These are phyloP conservation scores for Psilocybe subaeruginosa DNA, from an alignment of 768 basidiomycete species.

Conservation along the genomic window DNA sequence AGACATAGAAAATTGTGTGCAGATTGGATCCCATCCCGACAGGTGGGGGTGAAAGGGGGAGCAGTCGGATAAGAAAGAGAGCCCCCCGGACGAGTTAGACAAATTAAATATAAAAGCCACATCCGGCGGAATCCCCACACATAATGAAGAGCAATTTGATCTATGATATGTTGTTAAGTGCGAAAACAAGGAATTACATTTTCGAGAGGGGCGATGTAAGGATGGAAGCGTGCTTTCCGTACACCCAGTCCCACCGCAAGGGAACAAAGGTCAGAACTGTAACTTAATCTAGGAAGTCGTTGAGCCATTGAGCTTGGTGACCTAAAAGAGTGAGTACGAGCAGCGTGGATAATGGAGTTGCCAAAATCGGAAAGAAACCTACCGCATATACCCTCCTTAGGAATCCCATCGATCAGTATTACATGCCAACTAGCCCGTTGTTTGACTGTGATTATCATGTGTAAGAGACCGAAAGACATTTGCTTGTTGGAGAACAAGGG, in stretches of 20 bases:
- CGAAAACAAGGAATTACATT: neutral
- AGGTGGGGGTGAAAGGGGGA: neutral
- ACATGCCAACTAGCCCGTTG: no score
- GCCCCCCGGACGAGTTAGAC: neutral
- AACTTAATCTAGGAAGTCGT: neutral
- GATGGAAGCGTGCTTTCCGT: neutral
- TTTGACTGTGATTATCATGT: no score
- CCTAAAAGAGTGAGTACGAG: neutral
- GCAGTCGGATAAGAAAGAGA: neutral
- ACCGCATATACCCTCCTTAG: neutral
- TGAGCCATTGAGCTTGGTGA: neutral
- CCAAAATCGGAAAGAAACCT: neutral
- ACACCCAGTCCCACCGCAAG: neutral
- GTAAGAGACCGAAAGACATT: no score
- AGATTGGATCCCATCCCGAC: neutral
- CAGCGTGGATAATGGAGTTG: neutral
- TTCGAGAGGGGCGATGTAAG: neutral
- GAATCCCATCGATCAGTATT: neutral
- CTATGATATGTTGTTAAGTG: neutral
- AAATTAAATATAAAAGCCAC: neutral
- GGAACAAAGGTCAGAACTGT: neutral
- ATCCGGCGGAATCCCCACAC: neutral
- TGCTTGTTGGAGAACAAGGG: no score
- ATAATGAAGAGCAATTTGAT: neutral
- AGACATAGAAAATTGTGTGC: neutral